phyloP scores from a whole-genome alignment of 1,284 basidiomycete species.

The Calocybe gambosa region DNA sequence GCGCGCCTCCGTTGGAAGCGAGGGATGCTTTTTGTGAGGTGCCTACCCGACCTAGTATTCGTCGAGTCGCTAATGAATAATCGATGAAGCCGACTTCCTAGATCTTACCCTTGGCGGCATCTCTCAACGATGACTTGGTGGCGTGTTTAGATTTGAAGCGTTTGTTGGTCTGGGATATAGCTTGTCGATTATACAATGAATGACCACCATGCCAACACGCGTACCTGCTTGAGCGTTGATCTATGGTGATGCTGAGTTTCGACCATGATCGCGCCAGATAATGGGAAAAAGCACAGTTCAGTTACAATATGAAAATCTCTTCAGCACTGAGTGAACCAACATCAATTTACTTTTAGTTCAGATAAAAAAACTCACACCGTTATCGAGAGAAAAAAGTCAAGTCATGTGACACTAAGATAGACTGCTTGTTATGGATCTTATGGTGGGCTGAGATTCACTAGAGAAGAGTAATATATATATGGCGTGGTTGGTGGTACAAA shows the following conservation, averaged over 20 bases:
- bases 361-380: no score
- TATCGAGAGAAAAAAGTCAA: slow-evolving; percentile 15
- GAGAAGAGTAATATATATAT: slow-evolving; percentile 5
- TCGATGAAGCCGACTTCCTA: neutral
- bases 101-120: slow-evolving; percentile 70
- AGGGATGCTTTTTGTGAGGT: slow-evolving; percentile 46
- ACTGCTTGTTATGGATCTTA: no score
- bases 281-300: neutral
- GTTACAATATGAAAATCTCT: neutral
- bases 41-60: slow-evolving; percentile 46
- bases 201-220: slow-evolving; percentile 12
- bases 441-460: no score
- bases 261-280: slow-evolving; percentile 24
- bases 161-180: slow-evolving; percentile 70
- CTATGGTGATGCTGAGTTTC: slow-evolving; percentile 55
- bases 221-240: slow-evolving; percentile 80
- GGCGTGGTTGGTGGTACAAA: slow-evolving; percentile 15
- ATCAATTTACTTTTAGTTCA: no score
- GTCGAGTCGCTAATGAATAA: neutral
- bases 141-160: slow-evolving; percentile 86
- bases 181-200: neutral
- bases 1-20: slow-evolving; percentile 39
- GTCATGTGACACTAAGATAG: slow-evolving; percentile 16
- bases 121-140: slow-evolving; percentile 76
- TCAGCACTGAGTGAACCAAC: no score